Evolutionary conservation across 23 red algal genomes (phyloP).

Genomic region (Chondrus crispus): DNA sequence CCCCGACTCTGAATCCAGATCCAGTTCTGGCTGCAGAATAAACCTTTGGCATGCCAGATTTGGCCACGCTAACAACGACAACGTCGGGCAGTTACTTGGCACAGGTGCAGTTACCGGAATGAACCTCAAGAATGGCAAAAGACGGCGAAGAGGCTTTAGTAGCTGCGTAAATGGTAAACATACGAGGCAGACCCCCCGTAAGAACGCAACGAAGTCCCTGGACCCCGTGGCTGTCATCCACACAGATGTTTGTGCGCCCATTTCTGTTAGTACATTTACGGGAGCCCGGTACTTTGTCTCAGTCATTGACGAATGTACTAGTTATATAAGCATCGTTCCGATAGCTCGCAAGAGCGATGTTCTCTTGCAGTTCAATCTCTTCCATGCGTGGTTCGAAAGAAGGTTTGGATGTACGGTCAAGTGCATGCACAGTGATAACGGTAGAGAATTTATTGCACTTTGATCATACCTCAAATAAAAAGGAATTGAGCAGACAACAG

Average conservation of each 20-base stretch:
- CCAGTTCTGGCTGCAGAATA: neutral
- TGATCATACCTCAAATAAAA: neutral
- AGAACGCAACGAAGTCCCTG: neutral
- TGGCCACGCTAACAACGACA: neutral
- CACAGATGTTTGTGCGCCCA: slow-evolving; percentile 1
- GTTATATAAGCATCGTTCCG: neutral
- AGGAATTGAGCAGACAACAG: neutral
- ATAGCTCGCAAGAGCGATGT: neutral
- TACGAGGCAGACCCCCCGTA: neutral
- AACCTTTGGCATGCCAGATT: neutral
- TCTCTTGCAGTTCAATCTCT: neutral
- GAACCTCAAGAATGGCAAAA: neutral
- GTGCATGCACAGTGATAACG: neutral
- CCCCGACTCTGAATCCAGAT: neutral
- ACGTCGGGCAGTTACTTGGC: neutral
- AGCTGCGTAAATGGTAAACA: neutral
- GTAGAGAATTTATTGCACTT: neutral
- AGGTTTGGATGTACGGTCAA: neutral
- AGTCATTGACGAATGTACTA: neutral
- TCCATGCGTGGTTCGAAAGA: neutral
- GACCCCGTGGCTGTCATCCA: neutral
- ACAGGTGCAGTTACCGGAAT: neutral
- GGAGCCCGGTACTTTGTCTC: neutral
- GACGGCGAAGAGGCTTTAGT: neutral
- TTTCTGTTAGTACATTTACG: neutral